Conservation (phyloP, 148 eudicot species). For the Rhododendron henanense region DNA sequence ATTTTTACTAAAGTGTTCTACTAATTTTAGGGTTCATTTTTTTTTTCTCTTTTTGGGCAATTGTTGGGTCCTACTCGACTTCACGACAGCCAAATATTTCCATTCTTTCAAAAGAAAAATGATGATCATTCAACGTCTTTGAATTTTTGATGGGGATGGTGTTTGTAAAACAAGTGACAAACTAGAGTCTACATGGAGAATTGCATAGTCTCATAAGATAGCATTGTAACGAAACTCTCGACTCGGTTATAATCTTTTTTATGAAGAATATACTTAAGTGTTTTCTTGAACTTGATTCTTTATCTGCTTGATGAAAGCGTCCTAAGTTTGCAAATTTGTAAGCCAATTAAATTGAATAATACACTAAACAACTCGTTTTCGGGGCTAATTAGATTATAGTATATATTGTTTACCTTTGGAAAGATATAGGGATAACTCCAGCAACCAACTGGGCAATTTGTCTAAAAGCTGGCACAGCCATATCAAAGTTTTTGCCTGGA, state of each 20-base stretch:
- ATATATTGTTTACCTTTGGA: conserved; percentile 19
- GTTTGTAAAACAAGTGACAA: too few relatives aligned
- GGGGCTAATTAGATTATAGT: too few relatives aligned
- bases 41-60: neutral
- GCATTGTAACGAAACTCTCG: neutral
- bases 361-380: neutral
- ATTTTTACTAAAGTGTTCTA: neutral
- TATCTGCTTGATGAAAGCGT: neutral
- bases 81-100: neutral
- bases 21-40: neutral
- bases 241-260: neutral
- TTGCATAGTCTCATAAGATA: neutral
- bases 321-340: neutral
- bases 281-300: neutral
- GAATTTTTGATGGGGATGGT: too few relatives aligned
- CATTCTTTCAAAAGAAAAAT: neutral
- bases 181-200: neutral
- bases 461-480: conserved; percentile 44
- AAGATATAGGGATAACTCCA: conserved; percentile 35
- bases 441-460: conserved; percentile 35
- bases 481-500: conserved; percentile 42
- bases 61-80: too few relatives aligned
- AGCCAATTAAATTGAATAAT: neutral
- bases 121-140: neutral
- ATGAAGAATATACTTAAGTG: neutral